Evolutionary conservation across 1,284 basidiomycete genomes (phyloP), one percentile per base, ranked within the genome.

Genomic region (Microbotryum silenes-acaulis): DNA sequence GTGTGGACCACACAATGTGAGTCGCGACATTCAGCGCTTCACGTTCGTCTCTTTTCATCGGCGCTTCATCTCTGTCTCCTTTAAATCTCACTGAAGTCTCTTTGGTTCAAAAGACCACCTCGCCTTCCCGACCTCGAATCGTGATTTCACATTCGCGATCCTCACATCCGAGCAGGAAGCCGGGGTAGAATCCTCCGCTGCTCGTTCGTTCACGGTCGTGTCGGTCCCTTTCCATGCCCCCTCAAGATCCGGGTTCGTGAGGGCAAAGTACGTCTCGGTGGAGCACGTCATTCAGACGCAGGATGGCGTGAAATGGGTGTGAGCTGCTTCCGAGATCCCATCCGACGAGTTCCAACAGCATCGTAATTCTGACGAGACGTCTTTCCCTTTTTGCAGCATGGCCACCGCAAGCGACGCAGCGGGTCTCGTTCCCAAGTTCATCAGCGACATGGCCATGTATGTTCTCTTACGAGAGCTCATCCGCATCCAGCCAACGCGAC

Each of bases 101-200:
- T 51, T 50, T 29, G 12, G 8, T 2, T 5, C 10, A 6, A 14
- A 27, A 59, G 58, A 64, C 54, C 58, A 56, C 12, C 55, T 56
- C 45, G 51, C 60, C 25, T 54, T 61, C 57, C 37, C 56, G 21
- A 57, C 63, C 7, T 46, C 63, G 31, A 56, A 58, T 12, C 63
- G 66, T 49, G 61, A 57, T 9, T 67, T 67, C n/a, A 50, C 54
- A 45, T 60, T 64, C 37, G 21, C 50, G 18, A 52, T 67, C 54
- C 50, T 60, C 45, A 67, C 66, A n/a, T 16, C 18, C 33, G 46
- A 58, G n/a, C 25, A 49, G 6, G 47, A 51, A 4, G 9, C 63
- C 0, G 8, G 47, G 1, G 47, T 4, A 12, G 45, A 48, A 31
- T 10, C 31, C 21, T 31, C 31, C 21, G 18, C 37, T 4, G 2